Base-by-base conservation (phyloP, 805 yeast species). In the Torulaspora maleeae region DNA sequence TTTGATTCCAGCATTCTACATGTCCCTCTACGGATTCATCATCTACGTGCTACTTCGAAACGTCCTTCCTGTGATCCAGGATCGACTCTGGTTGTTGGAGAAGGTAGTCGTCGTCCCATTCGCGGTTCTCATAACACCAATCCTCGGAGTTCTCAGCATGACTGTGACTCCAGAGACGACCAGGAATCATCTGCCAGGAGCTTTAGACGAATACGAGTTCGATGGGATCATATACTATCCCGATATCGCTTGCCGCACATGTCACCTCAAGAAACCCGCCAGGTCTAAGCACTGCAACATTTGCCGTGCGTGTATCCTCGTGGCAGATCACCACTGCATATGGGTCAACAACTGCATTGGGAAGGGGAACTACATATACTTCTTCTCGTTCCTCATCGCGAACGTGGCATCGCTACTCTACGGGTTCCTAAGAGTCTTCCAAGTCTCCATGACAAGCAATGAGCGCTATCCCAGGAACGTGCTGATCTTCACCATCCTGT, bases 301-400 rank as follows among this genome's bases (percentile, higher is more conserved):
- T 5, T 87, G 95, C 62, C 76, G 76, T 43, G 60, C 65, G 2
- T 87, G 96, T 59, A 71, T 84, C 5, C 61, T 76, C 9, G 55
- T 75, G 38, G 83, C 78, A 54, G 96, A 87, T 55, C 91, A 83
- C 59, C 90, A 83, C 61, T 83, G 91, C 55, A 59, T 77, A 29
- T 80, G 86, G 79, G 62, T 86, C 38, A 82, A 85, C 57, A 85
- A 80, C 55, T 87, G 95, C 60, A 75, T 86, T 36, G 95, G 95
- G 0, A 68, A 70, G 50, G 71, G 75, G 37, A 86, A 86, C 59
- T 80, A 75, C 60, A 61, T 72, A 32, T 82, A 77, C 72, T 86
- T 86, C 56, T 53, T 80, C 43, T 52, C 65, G 3, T 86, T 80
- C 52, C 60, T 86, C 38, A 36, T 75, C 0, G 63, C 75, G 36